Percentiles rank a stretch among this genome's conserved stretches.
These are phyloP conservation scores for Aspergillus indologenus DNA, from an alignment of 495 filamentous ascomycete species.

Conservation along the genomic window DNA sequence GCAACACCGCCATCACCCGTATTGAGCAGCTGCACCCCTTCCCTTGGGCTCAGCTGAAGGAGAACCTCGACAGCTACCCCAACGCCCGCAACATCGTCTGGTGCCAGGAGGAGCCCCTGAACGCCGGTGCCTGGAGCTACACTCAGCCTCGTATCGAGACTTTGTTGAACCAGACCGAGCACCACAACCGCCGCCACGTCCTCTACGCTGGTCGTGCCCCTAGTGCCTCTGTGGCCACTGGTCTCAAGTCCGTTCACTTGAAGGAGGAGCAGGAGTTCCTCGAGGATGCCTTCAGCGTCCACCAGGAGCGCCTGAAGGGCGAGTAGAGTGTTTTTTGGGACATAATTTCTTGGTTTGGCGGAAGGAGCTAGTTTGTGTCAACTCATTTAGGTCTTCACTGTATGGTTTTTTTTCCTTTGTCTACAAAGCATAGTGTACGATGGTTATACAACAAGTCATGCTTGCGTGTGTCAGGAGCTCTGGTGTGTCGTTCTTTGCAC, in stretches of 20 bases:
- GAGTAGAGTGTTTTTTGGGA: constrained; percentile 36
- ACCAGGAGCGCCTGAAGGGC: constrained; percentile 57
- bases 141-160: constrained; percentile 95
- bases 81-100: constrained; percentile 96
- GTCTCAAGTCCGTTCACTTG: constrained; percentile 79
- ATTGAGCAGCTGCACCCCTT: constrained; percentile 98
- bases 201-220: constrained; percentile 93
- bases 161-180: constrained; percentile 80
- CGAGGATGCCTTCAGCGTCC: constrained; percentile 65
- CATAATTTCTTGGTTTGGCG: constrained; percentile 28
- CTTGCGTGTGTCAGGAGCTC: constrained; percentile 21
- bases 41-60: constrained; percentile 93
- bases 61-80: constrained; percentile 93
- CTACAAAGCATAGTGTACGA: constrained; percentile 19
- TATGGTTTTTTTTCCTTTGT: constrained; percentile 34
- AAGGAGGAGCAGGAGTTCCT: constrained; percentile 94
- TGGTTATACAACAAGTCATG: constrained; percentile 30
- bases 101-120: constrained; percentile 95
- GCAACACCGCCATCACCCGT: constrained; percentile 87
- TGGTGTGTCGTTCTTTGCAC: constrained; percentile 18
- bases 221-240: constrained; percentile 88
- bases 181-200: constrained; percentile 91
- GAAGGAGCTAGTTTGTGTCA: constrained; percentile 30
- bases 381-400: constrained; percentile 24
- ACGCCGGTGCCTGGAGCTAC: constrained; percentile 94